These are phyloP conservation scores for Claviceps sorghi DNA, from an alignment of 2,329 filamentous ascomycete genomes.

Conservation along the genomic window DNA sequence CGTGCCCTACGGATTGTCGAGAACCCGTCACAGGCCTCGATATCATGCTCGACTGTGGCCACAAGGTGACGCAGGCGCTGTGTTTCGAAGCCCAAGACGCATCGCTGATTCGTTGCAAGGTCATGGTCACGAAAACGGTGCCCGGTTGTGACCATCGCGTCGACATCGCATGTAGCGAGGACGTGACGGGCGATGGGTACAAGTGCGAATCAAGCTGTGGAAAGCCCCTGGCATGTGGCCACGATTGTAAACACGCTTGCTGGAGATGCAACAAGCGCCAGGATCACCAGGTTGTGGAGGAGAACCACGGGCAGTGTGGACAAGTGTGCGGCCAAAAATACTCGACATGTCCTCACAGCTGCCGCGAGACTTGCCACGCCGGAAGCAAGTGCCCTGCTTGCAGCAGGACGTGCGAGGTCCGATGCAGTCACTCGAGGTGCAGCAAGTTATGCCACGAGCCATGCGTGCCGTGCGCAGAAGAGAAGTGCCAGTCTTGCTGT, in stretches of 20 bases:
- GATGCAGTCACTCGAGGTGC: conserved; percentile 43
- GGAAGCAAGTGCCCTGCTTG: conserved; percentile 33
- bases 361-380: conserved; percentile 36
- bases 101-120: conserved; percentile 31
- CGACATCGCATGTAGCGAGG: conserved; percentile 30
- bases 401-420: conserved; percentile 33
- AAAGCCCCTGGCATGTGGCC: conserved; percentile 37
- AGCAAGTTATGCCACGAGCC: conserved; percentile 40
- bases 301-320: conserved; percentile 33
- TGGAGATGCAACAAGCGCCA: conserved; percentile 28
- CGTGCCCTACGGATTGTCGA: not conserved
- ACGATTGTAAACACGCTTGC: conserved; percentile 38
- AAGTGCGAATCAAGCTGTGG: conserved; percentile 35
- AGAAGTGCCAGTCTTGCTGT: conserved; percentile 38
- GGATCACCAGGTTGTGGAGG: conserved; percentile 13
- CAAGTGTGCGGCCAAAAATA: conserved; percentile 34
- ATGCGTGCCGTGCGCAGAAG: conserved; percentile 45
- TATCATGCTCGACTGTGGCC: not conserved
- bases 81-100: conserved; percentile 31
- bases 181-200: conserved; percentile 28
- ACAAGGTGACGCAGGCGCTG: conserved; percentile 6
- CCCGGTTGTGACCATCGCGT: conserved; percentile 41
- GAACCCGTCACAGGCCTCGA: not conserved
- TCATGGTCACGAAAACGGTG: conserved; percentile 30
- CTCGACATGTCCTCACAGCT: conserved; percentile 42